Conservation (phyloP, 2,329 filamentous ascomycete species). For the Nannizziopsis arthrosporioides region DNA sequence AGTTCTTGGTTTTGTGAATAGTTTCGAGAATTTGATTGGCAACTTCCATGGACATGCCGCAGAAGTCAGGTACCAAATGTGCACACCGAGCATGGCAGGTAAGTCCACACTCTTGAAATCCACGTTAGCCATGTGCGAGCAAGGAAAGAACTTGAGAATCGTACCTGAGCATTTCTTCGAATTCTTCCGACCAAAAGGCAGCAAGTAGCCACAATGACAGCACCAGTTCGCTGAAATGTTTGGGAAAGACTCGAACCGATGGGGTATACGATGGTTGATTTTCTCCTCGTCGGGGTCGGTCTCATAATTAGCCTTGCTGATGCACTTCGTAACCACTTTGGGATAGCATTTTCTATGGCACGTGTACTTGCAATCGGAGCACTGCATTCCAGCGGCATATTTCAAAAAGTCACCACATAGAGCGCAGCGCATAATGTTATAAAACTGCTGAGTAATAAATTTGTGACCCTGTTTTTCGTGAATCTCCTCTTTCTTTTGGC, state of each 20-base stretch:
- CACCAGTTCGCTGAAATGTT: slow-evolving; percentile 99
- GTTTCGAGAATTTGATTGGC: slow-evolving; percentile 88
- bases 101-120: slow-evolving; percentile 63
- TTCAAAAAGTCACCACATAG: slow-evolving; percentile 97
- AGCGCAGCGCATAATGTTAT: slow-evolving; percentile 99
- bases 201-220: slow-evolving; percentile 92
- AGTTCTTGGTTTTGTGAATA: slow-evolving; percentile 66
- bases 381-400: slow-evolving; percentile 98
- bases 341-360: slow-evolving; percentile 96
- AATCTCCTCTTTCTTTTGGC: slow-evolving; percentile 94
- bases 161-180: slow-evolving; percentile 80
- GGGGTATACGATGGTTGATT: slow-evolving; percentile 97
- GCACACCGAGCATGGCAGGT: slow-evolving; percentile 86
- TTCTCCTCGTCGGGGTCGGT: slow-evolving; percentile 98
- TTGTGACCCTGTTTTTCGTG: slow-evolving; percentile 99
- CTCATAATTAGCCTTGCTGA: slow-evolving; percentile 97
- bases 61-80: slow-evolving; percentile 95
- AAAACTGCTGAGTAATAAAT: slow-evolving; percentile 96
- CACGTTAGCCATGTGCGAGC: not conserved
- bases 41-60: slow-evolving; percentile 96
- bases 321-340: slow-evolving; percentile 97
- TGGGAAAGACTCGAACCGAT: slow-evolving; percentile 91
- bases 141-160: not conserved
- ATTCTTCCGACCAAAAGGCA: slow-evolving; percentile 91
- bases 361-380: slow-evolving; percentile 98